These are phyloP conservation scores for Casuarina cunninghamiana DNA, from an alignment of 306 rosid genomes.

Conservation along the genomic window DNA sequence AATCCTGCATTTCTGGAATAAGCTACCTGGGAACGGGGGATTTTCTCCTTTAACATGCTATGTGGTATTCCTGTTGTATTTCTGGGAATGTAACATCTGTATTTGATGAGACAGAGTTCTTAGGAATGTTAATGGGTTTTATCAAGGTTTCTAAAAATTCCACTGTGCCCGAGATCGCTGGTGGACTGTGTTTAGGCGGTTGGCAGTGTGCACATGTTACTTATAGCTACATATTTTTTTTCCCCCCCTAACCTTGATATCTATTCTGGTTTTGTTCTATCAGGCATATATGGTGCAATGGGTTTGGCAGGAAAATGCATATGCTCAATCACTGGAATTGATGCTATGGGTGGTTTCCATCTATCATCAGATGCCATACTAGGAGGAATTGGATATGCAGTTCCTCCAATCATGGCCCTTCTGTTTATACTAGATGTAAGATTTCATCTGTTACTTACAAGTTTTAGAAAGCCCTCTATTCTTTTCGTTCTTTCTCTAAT, in stretches of 20 bases:
- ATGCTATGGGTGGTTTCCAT: slow-evolving; percentile 81
- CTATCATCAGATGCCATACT: slow-evolving; percentile 78
- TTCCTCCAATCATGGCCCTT: slow-evolving; percentile 95
- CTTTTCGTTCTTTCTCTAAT: neutral
- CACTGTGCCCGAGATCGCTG: neutral
- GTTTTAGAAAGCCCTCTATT: neutral
- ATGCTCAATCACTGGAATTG: slow-evolving; percentile 84
- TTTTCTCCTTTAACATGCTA: neutral
- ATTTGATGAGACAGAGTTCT: neutral
- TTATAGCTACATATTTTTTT: neutral
- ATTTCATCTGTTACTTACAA: neutral
- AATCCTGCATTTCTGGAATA: neutral
- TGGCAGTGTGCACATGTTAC: neutral
- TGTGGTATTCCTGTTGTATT: neutral
- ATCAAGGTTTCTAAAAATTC: neutral
- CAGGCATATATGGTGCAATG: slow-evolving; percentile 97
- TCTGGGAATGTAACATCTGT: neutral
- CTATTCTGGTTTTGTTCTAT: slow-evolving; percentile 14
- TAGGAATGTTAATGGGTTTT: neutral
- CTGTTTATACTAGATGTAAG: slow-evolving; percentile 90
- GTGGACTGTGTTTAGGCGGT: neutral
- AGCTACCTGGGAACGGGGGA: neutral
- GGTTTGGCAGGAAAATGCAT: slow-evolving; percentile 84
- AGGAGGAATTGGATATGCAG: slow-evolving; percentile 88
- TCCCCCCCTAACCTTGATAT: neutral